Conservation (phyloP, 2,329 filamentous ascomycete species). For the Pseudogymnoascus sp. region DNA sequence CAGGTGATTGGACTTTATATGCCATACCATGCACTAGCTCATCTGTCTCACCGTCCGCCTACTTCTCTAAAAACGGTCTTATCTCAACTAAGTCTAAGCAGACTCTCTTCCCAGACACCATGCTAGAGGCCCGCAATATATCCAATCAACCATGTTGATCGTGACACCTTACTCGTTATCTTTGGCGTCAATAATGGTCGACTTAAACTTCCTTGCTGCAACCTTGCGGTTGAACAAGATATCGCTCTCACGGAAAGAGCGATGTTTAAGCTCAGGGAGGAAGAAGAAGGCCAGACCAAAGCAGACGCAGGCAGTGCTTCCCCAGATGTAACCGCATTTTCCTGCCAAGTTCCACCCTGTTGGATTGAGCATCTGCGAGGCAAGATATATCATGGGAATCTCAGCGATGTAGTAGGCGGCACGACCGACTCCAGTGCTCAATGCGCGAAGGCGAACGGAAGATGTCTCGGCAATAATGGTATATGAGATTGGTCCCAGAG, state of each 20-base stretch:
- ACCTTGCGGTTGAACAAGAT: conserved; percentile 31
- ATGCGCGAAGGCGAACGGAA: background rate
- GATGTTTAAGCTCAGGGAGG: conserved; percentile 47
- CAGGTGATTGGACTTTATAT: conserved; percentile 12
- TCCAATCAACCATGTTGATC: background rate
- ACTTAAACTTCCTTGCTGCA: conserved; percentile 31
- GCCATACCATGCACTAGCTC: conserved; percentile 16
- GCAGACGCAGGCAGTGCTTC: conserved; percentile 46
- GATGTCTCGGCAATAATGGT: background rate
- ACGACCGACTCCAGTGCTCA: conserved; percentile 27
- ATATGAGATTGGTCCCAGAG: conserved; percentile 38
- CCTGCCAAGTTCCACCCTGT: conserved; percentile 32
- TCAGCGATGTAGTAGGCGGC: conserved; percentile 24
- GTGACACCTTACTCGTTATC: conserved; percentile 46
- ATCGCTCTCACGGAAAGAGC: conserved; percentile 37
- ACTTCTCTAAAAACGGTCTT: too few relatives aligned
- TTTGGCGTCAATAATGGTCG: conserved; percentile 44
- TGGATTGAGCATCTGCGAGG: conserved; percentile 33
- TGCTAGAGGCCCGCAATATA: background rate
- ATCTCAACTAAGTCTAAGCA: background rate
- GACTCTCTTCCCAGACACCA: background rate
- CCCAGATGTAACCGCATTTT: conserved; percentile 40
- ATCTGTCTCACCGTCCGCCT: conserved; percentile 9
- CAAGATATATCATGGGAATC: conserved; percentile 21
- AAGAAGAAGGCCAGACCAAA: conserved; percentile 38